Base-by-base conservation (phyloP, 192 early-diverging fungal species). In the Gryganskiella cystojenkinii region DNA sequence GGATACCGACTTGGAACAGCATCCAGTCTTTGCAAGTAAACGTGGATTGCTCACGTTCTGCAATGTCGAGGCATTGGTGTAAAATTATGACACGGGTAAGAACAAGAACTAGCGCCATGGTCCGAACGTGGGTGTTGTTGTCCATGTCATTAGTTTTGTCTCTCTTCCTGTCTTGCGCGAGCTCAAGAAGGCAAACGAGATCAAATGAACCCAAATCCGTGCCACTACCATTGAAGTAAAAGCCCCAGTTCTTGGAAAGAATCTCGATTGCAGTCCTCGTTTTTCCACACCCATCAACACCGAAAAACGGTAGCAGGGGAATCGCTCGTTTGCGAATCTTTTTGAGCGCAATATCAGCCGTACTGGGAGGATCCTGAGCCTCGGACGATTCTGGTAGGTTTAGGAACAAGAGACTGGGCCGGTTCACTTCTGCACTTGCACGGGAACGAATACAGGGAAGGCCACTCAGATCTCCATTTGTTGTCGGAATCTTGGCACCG, bases 201-300 rank as follows among this genome's bases (percentile, higher is more conserved):
- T 71, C 70, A 2, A 1, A 40, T 40, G 70, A 64, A 14, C 61
- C 70, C 61, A 30, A 64, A 34, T 72, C 61, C 33, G 52, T 52
- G 15, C 6, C 20, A 46, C 61, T 57, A 27, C 43, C 70, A 13
- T 64, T 64, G 42, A 73, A 73, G 49, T 73, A 73, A 19, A 73
- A 73, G 27, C 71, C 71, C 71, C 71, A 73, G 28, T 64, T 35
- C 35, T 65, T 65, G 56, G 49, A 65, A 14, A 73, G 57, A 46
- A 73, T 53, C 57, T 73, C 63, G 33, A 73, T 58, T n/a, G 63
- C 31, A 2, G 62, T 61, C 37, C 63, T 58, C 28, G 71, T 73
- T 65, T 73, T 73, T 20, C 71, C 71, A 54, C 71, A 73, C 7
- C 71, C 62, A 53, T 46, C 49, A 17, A 71, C 70, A 31, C 61